Conservation (phyloP, 2,329 filamentous ascomycete genomes). For the Xylariaceae sp. region DNA sequence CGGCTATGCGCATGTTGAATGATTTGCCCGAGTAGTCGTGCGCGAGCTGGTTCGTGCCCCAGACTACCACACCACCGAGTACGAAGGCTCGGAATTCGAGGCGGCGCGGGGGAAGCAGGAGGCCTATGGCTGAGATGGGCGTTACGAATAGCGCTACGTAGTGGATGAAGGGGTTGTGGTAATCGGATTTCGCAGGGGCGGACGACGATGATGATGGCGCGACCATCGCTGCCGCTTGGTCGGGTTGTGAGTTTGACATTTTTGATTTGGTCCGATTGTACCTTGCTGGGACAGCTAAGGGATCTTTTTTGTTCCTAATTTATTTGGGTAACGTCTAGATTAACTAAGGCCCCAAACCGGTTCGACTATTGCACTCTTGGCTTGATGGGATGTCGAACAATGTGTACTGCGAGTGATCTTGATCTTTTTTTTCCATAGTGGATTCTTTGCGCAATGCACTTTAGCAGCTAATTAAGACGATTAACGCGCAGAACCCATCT, state of each 20-base stretch:
- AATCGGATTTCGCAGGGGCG: conserved; percentile 8
- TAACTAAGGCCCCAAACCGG: too few relatives aligned
- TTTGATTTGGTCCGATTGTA: conserved; percentile 3
- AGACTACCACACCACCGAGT: conserved; percentile 47
- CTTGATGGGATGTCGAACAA: too few relatives aligned
- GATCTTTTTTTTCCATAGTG: too few relatives aligned
- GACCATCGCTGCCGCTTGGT: neutral
- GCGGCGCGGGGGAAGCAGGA: conserved; percentile 50
- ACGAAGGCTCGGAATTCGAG: conserved; percentile 48
- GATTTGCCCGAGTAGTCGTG: conserved; percentile 55
- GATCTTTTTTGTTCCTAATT: too few relatives aligned
- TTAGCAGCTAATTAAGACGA: too few relatives aligned
- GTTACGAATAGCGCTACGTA: conserved; percentile 46
- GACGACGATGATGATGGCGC: conserved; percentile 7
- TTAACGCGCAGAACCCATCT: too few relatives aligned
- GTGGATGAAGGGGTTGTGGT: conserved; percentile 39
- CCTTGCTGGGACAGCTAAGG: too few relatives aligned
- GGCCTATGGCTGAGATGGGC: conserved; percentile 43
- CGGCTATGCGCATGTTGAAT: conserved; percentile 44
- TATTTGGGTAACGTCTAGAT: too few relatives aligned
- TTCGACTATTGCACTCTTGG: too few relatives aligned
- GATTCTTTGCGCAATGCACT: too few relatives aligned
- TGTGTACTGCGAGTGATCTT: too few relatives aligned
- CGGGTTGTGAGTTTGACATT: neutral
- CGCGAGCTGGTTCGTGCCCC: conserved; percentile 52